Evolutionary conservation across 495 filamentous ascomycete genomes (phyloP).

Genomic region (Rostrohypoxylon terebratum): DNA sequence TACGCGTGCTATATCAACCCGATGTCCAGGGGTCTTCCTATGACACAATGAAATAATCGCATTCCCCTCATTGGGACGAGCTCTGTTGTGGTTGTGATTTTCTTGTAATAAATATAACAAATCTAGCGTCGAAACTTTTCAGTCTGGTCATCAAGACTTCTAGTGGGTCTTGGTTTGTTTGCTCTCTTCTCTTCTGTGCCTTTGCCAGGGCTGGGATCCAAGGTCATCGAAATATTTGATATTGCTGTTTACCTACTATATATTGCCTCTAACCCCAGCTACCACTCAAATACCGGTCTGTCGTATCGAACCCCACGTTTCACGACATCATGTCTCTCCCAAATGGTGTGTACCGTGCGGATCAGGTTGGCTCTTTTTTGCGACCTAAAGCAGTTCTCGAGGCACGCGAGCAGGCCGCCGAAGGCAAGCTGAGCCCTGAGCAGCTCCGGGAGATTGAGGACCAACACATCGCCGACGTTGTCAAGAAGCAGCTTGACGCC

Average conservation of each 20-base stretch:
- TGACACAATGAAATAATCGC: conserved; percentile 28
- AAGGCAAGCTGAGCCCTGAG: conserved; percentile 56
- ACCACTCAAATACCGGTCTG: conserved; percentile 13
- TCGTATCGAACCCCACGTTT: conserved; percentile 22
- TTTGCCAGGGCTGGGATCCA: conserved; percentile 5
- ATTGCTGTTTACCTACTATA: neutral
- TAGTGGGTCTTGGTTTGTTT: conserved; percentile 8
- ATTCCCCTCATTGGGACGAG: conserved; percentile 33
- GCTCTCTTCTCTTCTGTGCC: conserved; percentile 5
- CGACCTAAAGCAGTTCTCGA: conserved; percentile 55
- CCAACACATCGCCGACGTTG: conserved; percentile 71
- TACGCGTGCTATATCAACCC: conserved; percentile 28
- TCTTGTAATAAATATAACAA: neutral
- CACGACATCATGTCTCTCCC: conserved; percentile 57
- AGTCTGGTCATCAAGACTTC: conserved; percentile 19
- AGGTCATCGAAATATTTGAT: conserved; percentile 7
- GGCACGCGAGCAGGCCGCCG: conserved; percentile 59
- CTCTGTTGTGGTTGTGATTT: conserved; percentile 10
- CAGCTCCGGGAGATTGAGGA: conserved; percentile 68
- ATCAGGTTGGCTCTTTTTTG: conserved; percentile 63
- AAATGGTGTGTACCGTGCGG: conserved; percentile 61
- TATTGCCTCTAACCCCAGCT: neutral
- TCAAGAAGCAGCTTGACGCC: conserved; percentile 68
- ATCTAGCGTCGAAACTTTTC: conserved; percentile 11
- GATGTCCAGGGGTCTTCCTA: conserved; percentile 31